phyloP scores from a whole-genome alignment of 768 basidiomycete species.

The Hemileccinum impolitum region DNA sequence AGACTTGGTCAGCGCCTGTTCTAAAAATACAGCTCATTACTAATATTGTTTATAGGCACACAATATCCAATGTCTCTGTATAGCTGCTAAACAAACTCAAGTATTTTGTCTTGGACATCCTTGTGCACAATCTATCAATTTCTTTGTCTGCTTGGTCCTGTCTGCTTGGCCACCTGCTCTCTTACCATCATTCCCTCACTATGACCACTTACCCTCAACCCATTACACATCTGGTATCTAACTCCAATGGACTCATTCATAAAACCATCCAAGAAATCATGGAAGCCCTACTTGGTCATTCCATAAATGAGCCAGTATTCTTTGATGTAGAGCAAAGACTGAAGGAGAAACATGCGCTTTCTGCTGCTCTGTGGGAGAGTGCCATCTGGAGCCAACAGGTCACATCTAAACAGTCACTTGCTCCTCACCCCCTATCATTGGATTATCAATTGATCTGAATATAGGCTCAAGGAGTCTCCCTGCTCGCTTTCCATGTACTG shows the following conservation, averaged over 20 bases:
- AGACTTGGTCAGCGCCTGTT: constrained; percentile 63
- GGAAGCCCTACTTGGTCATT: constrained; percentile 40
- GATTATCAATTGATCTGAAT: constrained; percentile 51
- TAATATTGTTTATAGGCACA: constrained; percentile 52
- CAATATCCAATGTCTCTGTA: constrained; percentile 73
- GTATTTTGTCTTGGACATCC: constrained; percentile 64
- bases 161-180: constrained; percentile 66
- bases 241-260: constrained; percentile 65
- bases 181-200: constrained; percentile 61
- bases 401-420: constrained; percentile 42
- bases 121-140: constrained; percentile 68
- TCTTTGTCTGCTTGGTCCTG: constrained; percentile 60
- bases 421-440: constrained; percentile 39
- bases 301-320: constrained; percentile 57
- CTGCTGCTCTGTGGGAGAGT: constrained; percentile 35
- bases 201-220: constrained; percentile 64
- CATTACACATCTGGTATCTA: constrained; percentile 72
- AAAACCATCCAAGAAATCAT: constrained; percentile 68
- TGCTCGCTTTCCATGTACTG: constrained; percentile 2
- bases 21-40: not conserved
- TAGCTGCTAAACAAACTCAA: constrained; percentile 69
- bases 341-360: constrained; percentile 47
- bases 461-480: constrained; percentile 36
- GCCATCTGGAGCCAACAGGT: constrained; percentile 34
- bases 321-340: constrained; percentile 66